Evolutionary conservation across 23 red algal species (phyloP).

Genomic region (Gracilaria domingensis): DNA sequence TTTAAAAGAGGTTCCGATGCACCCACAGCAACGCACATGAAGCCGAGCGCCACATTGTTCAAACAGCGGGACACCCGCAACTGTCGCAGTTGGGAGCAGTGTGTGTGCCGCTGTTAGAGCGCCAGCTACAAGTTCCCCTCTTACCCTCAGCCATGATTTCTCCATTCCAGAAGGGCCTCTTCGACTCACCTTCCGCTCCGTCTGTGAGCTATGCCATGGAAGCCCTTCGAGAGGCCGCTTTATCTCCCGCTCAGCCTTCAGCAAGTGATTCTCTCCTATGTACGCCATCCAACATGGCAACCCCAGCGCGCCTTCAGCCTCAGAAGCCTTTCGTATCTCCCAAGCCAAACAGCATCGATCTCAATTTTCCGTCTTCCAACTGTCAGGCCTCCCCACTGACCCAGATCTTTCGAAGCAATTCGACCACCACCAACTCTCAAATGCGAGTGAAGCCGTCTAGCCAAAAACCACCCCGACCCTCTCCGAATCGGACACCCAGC

Average conservation of each 20-base stretch:
- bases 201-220: conserved; percentile 26
- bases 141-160: conserved; percentile 25
- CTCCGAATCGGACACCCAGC: conserved; percentile 20
- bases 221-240: conserved; percentile 27
- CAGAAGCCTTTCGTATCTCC: conserved; percentile 31
- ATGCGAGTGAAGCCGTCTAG: not conserved
- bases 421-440: not conserved
- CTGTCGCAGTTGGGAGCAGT: conserved; percentile 15
- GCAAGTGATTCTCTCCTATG: conserved; percentile 4
- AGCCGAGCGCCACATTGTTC: not conserved
- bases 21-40: not conserved
- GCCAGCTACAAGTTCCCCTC: not conserved
- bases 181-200: conserved; percentile 4
- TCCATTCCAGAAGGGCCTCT: conserved; percentile 21
- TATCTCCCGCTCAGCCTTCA: conserved; percentile 16
- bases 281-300: conserved; percentile 18
- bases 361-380: conserved; percentile 2
- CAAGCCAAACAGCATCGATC: conserved; percentile 4
- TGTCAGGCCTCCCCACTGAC: conserved; percentile 1
- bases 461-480: not conserved
- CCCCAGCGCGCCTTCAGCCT: conserved; percentile 22
- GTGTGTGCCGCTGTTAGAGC: not conserved
- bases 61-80: conserved; percentile 5
- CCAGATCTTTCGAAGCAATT: conserved; percentile 41
- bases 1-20: not conserved